Base-by-base conservation (phyloP, 2,329 filamentous ascomycete species). In the Aureobasidium lini region DNA sequence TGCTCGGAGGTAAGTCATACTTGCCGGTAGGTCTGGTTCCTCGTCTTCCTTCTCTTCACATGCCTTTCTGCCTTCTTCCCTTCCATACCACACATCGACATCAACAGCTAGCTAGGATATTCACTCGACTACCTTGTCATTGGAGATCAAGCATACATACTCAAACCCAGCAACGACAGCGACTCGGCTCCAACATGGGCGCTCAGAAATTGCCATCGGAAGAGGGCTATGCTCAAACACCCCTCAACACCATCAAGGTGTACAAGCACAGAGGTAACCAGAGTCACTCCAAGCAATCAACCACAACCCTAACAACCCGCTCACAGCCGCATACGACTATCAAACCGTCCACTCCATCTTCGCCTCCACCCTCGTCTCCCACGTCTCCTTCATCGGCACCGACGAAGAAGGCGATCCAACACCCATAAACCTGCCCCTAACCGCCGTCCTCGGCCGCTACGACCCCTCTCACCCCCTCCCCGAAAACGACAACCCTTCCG, bases 321-420 rank as follows among this genome's bases (percentile, higher is more conserved):
- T 28, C 4, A 11, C 23, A 53, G 57, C 57, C 31, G 47, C 42
- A 11, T 60, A 60, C 31, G 57, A 54, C 40, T 60, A 60, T 31
- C 23, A 39, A 13, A 60, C 57, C n/a, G 40, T 60, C 11, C 57
- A 60, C 32, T 60, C 48, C 7, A 60, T 60, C 44, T 54, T 60
- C 23, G 48, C 47, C 16, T 52, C 57, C 16, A 54, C 57, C 6
- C 39, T 60, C 16, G 57, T 60, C 6, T 53, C 57, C 16, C 48
- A 54, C 34, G 57, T 60, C 11, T 60, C 57, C 5, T 60, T 60
- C 42, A 60, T 60, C 32, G 42, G 48, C 37, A 32, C 39, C 29
- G 57, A 60, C 46, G 39, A 39, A 42, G 39, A 60, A 36, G 40
- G 48, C 18, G 57, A 60, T 8, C 39, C 39, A 16, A 60, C 48